Conservation (phyloP, 1,284 basidiomycete genomes). For the Apiotrichum gamsii region DNA sequence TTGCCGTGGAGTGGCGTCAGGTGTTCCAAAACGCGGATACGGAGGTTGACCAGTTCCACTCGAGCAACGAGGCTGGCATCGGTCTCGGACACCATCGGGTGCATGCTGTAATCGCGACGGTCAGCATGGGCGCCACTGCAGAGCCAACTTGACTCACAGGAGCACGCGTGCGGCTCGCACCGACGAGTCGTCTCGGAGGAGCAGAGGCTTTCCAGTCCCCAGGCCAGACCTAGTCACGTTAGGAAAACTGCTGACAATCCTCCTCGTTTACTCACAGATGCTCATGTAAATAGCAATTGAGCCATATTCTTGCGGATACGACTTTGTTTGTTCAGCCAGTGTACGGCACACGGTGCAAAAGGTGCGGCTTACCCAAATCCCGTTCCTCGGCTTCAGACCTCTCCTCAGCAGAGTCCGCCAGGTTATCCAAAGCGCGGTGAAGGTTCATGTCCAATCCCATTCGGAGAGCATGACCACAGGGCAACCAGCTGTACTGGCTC, state of each 20-base stretch:
- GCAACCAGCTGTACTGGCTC: constrained; percentile 90
- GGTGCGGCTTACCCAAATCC: constrained; percentile 60
- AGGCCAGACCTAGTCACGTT: constrained; percentile 67
- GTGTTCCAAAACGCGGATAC: constrained; percentile 77
- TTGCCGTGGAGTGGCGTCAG: constrained; percentile 77
- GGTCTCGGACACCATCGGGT: constrained; percentile 77
- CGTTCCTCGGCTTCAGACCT: constrained; percentile 77
- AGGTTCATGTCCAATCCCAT: constrained; percentile 90
- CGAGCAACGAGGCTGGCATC: constrained; percentile 80
- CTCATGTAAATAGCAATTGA: constrained; percentile 65
- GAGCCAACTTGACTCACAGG: constrained; percentile 51
- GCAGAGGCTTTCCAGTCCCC: constrained; percentile 80
- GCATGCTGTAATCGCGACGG: too few relatives aligned
- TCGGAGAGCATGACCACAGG: constrained; percentile 77
- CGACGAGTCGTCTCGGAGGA: constrained; percentile 78
- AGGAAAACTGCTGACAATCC: background rate
- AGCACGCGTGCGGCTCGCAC: constrained; percentile 75
- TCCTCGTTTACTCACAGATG: constrained; percentile 31
- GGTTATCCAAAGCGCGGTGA: constrained; percentile 80
- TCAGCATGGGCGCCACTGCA: too few relatives aligned
- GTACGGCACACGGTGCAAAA: constrained; percentile 5
- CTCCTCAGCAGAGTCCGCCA: constrained; percentile 58
- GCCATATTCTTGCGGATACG: constrained; percentile 84
- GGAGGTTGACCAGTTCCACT: constrained; percentile 80
- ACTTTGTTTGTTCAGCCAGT: constrained; percentile 52